These are phyloP conservation scores for Medicago lupulina DNA, from an alignment of 306 rosid genomes.

Conservation along the genomic window DNA sequence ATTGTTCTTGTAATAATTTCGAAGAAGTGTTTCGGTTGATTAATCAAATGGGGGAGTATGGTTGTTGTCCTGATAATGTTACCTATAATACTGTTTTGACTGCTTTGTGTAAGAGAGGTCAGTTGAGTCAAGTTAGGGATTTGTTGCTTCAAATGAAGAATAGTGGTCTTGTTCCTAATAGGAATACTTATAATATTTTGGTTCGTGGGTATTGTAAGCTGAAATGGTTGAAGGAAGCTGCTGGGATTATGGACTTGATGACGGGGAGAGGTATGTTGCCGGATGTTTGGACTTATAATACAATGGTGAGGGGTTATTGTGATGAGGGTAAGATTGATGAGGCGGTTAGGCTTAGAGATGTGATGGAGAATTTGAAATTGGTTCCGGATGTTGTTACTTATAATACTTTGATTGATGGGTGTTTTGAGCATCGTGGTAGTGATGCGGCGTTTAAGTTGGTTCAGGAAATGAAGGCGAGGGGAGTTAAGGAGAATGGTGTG, in stretches of 20 bases:
- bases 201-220: constrained; percentile 83
- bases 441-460: constrained; percentile 58
- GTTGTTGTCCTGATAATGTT: constrained; percentile 71
- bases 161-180: constrained; percentile 61
- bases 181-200: constrained; percentile 71
- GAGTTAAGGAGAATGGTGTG: constrained; percentile 61
- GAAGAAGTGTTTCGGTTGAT: constrained; percentile 54
- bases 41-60: constrained; percentile 58
- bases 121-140: constrained; percentile 60
- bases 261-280: constrained; percentile 54
- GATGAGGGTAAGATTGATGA: constrained; percentile 76
- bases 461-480: constrained; percentile 68
- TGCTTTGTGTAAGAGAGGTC: constrained; percentile 67
- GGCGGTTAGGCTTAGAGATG: constrained; percentile 67
- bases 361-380: constrained; percentile 71
- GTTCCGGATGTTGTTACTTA: constrained; percentile 79
- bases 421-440: constrained; percentile 53
- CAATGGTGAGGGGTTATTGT: constrained; percentile 69
- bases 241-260: constrained; percentile 72
- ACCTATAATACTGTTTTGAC: constrained; percentile 74
- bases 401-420: constrained; percentile 83
- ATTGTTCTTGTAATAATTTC: constrained; percentile 60
- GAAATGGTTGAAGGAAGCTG: constrained; percentile 79
- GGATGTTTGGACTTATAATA: constrained; percentile 84
- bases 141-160: constrained; percentile 69